Conservation (phyloP, 1,284 basidiomycete species). For the Hemileia vastatrix region DNA sequence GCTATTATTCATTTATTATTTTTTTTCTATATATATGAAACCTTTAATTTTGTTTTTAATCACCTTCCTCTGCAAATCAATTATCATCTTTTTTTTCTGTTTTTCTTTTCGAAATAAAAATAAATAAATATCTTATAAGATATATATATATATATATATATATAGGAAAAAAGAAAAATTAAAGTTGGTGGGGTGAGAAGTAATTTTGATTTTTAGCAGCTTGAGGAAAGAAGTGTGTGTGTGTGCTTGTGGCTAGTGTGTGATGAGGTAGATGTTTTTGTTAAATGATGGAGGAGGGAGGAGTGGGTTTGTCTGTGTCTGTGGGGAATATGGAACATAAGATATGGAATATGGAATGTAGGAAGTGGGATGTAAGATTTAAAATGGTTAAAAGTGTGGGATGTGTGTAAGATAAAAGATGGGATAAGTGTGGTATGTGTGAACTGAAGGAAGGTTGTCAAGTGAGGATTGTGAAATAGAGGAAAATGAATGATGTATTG, state of each 20-base stretch:
- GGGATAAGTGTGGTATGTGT: too few relatives aligned
- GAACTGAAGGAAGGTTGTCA: too few relatives aligned
- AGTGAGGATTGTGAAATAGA: too few relatives aligned
- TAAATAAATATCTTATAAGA: neutral
- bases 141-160: slow-evolving; percentile 11
- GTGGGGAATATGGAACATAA: neutral
- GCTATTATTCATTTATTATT: too few relatives aligned
- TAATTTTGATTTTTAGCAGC: slow-evolving; percentile 13
- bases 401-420: too few relatives aligned
- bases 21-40: too few relatives aligned
- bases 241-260: too few relatives aligned
- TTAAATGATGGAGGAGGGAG: slow-evolving; percentile 6
- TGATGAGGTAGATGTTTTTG: slow-evolving; percentile 20
- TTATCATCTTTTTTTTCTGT: neutral
- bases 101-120: neutral
- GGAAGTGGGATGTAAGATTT: too few relatives aligned
- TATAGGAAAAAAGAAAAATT: slow-evolving; percentile 22
- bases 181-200: slow-evolving; percentile 20
- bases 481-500: too few relatives aligned
- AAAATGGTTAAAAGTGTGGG: too few relatives aligned
- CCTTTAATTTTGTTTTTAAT: neutral
- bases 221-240: slow-evolving; percentile 19
- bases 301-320: neutral
- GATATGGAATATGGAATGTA: too few relatives aligned
- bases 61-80: neutral